Evolutionary conservation across 352 stramenopile species (phyloP).

Genomic region (Peronospora destructor): DNA sequence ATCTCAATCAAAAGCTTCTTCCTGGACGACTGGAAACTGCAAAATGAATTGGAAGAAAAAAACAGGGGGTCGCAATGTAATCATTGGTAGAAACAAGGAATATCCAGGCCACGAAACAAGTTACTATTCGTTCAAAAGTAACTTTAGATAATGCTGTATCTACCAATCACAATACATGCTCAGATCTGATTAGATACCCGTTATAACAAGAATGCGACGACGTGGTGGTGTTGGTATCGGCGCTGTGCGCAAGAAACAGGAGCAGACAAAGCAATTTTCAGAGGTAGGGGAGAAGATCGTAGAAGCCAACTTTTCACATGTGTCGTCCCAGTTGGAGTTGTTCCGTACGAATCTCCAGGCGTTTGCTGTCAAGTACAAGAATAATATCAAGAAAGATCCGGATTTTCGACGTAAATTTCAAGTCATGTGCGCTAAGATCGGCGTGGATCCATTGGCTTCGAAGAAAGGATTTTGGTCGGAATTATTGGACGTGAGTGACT

Average conservation of each 20-base stretch:
- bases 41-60: constrained; percentile 28
- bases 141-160: constrained; percentile 5
- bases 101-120: constrained; percentile 45
- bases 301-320: constrained; percentile 73
- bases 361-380: constrained; percentile 92
- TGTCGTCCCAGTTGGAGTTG: constrained; percentile 76
- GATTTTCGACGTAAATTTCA: constrained; percentile 92
- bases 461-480: constrained; percentile 98
- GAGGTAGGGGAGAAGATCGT: constrained; percentile 78
- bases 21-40: constrained; percentile 31
- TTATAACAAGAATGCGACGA: constrained; percentile 36
- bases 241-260: constrained; percentile 84
- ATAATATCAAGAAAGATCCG: constrained; percentile 92
- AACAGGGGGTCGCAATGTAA: constrained; percentile 6
- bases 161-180: constrained; percentile 1
- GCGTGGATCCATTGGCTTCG: constrained; percentile 94
- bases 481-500: constrained; percentile 96
- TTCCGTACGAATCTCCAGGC: constrained; percentile 90
- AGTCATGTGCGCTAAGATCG: constrained; percentile 94
- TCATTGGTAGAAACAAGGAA: constrained; percentile 4
- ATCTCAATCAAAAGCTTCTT: not conserved
- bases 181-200: not conserved
- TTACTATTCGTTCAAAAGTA: constrained; percentile 44
- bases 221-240: constrained; percentile 76
- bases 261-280: constrained; percentile 81